phyloP scores from a whole-genome alignment of 169 alveolate genomes.

The Plasmodium vivax region DNA sequence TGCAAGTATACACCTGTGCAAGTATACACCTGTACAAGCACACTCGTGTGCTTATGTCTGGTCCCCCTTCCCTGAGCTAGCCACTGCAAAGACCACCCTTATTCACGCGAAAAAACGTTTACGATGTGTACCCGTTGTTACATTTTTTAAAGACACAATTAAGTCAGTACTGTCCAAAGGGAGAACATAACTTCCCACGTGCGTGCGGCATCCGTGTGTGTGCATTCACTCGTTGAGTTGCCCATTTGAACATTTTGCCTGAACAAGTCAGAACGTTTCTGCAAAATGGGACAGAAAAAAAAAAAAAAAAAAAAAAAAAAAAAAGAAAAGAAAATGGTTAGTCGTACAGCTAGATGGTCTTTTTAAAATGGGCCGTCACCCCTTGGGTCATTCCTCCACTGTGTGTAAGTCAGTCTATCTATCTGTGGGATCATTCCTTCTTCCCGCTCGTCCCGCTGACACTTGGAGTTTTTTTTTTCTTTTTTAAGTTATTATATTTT shows the following conservation, averaged over 20 bases:
- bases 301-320: constrained; percentile 2
- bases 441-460: too few relatives aligned
- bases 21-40: neutral
- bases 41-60: neutral
- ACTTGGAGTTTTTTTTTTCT: neutral
- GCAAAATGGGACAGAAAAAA: neutral
- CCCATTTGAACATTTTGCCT: neutral
- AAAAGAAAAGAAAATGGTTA: neutral
- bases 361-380: neutral
- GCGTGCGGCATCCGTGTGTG: neutral
- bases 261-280: constrained; percentile 4
- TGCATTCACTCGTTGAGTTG: neutral
- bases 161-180: neutral
- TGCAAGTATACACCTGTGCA: neutral
- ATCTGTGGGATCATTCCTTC: neutral
- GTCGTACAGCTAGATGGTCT: neutral
- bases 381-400: neutral
- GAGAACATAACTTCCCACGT: neutral
- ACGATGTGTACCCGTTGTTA: neutral
- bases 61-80: neutral
- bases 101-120: too few relatives aligned
- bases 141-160: neutral
- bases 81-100: neutral
- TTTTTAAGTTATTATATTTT: neutral
- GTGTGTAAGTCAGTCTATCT: neutral